phyloP scores from a whole-genome alignment of 2,329 filamentous ascomycete species.

The Aspergillus phoenicis region DNA sequence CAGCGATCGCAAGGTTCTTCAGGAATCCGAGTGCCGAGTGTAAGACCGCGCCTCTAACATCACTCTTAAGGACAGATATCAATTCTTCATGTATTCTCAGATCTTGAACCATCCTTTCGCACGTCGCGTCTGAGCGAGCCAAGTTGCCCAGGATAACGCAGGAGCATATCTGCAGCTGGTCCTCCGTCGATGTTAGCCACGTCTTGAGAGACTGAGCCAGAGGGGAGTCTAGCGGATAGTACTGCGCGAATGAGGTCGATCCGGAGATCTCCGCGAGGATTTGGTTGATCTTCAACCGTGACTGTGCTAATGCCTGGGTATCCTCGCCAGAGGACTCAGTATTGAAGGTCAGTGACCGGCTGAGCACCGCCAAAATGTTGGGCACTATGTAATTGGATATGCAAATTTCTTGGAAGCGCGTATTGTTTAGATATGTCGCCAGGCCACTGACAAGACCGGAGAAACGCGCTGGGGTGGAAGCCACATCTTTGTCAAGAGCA shows the following conservation, averaged over 20 bases:
- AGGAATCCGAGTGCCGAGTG: conserved; percentile 51
- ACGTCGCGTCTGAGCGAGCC: conserved; percentile 48
- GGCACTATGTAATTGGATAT: conserved; percentile 38
- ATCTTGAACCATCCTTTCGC: conserved; percentile 43
- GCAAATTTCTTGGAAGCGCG: conserved; percentile 43
- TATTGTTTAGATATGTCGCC: conserved; percentile 38
- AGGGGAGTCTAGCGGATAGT: conserved; percentile 43
- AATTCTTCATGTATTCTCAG: conserved; percentile 44
- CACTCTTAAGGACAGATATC: conserved; percentile 42
- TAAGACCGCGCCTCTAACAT: conserved; percentile 44
- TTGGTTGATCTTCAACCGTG: conserved; percentile 44
- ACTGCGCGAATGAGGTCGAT: conserved; percentile 37
- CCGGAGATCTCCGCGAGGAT: conserved; percentile 46
- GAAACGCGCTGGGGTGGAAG: conserved; percentile 35
- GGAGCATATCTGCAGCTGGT: conserved; percentile 50
- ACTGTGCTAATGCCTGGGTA: conserved; percentile 36
- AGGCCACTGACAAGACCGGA: conserved; percentile 37
- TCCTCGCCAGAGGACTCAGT: conserved; percentile 37
- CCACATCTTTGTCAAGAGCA: conserved; percentile 29
- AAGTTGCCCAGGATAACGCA: conserved; percentile 53
- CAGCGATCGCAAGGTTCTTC: conserved; percentile 51
- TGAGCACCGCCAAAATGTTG: conserved; percentile 35
- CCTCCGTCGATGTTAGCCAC: conserved; percentile 44
- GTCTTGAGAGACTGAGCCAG: conserved; percentile 41
- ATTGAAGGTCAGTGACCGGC: conserved; percentile 33